Evolutionary conservation across 225 moss, liverwort and hornwort genomes (phyloP).

Genomic region (Thuidium tamariscinum): DNA sequence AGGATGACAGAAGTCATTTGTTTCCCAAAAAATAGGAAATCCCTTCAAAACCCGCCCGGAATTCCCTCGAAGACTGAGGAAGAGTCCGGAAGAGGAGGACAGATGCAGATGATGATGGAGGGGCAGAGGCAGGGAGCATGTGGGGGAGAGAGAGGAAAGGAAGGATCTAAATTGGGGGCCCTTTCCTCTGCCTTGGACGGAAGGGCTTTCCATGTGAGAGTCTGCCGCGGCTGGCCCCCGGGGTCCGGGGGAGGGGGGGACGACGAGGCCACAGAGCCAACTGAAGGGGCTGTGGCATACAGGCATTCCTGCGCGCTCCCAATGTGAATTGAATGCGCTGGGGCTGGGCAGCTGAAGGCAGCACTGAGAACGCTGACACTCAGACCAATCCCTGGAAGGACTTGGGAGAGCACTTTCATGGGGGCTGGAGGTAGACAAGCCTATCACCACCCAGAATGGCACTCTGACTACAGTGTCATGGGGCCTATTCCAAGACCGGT

Average conservation of each 20-base stretch:
- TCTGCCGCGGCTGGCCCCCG: no score
- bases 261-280: no score
- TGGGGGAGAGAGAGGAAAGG: neutral
- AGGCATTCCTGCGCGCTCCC: neutral
- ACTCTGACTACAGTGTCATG: no score
- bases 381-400: neutral
- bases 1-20: neutral
- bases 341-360: neutral
- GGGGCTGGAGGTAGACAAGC: no score
- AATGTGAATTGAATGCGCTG: neutral
- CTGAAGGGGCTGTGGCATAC: neutral
- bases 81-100: no score
- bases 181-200: neutral
- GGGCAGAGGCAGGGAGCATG: neutral
- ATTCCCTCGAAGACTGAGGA: no score
- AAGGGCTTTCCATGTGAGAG: neutral
- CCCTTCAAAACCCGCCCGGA: no score
- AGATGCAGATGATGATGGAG: neutral
- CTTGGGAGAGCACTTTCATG: no score
- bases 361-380: neutral
- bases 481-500: no score
- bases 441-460: no score
- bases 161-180: neutral
- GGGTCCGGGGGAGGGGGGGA: no score
- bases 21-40: no score